Conservation (phyloP, 2,329 filamentous ascomycete species). For the Microsporum audouinii region DNA sequence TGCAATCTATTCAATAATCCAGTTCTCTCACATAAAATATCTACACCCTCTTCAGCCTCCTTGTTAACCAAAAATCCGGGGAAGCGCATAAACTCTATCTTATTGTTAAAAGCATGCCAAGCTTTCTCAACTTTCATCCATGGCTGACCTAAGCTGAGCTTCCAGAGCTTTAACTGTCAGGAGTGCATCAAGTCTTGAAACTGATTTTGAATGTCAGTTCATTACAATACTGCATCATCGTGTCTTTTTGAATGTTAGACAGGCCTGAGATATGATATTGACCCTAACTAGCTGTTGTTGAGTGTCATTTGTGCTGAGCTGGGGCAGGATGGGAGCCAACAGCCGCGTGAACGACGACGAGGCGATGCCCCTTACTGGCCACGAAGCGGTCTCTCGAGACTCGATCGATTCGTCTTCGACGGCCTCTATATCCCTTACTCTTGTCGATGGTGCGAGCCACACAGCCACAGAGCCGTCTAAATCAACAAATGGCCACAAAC, state of each 20-base stretch:
- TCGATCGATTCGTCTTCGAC: conserved; percentile 17
- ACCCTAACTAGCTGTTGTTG: neutral
- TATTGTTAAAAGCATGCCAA: neutral
- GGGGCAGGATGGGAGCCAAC: conserved; percentile 9
- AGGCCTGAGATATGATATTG: neutral
- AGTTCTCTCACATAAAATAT: neutral
- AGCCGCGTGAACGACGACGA: conserved; percentile 12
- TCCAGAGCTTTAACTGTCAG: neutral
- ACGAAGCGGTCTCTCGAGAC: conserved; percentile 2
- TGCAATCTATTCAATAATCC: conserved; percentile 3
- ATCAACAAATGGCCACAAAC: neutral
- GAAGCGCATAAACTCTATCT: neutral
- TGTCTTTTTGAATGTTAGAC: neutral
- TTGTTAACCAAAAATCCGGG: neutral
- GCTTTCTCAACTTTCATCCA: neutral
- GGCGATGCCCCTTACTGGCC: conserved; percentile 12
- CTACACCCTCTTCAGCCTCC: neutral
- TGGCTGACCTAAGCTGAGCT: neutral
- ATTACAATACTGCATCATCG: neutral
- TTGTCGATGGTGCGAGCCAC: conserved; percentile 9
- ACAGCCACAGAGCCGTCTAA: neutral
- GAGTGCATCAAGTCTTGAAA: neutral
- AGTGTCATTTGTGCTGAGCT: neutral
- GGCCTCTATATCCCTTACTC: conserved; percentile 13
- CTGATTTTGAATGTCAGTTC: neutral